phyloP scores from a whole-genome alignment of 208 protist genomes.

The Leishmania tropica region DNA sequence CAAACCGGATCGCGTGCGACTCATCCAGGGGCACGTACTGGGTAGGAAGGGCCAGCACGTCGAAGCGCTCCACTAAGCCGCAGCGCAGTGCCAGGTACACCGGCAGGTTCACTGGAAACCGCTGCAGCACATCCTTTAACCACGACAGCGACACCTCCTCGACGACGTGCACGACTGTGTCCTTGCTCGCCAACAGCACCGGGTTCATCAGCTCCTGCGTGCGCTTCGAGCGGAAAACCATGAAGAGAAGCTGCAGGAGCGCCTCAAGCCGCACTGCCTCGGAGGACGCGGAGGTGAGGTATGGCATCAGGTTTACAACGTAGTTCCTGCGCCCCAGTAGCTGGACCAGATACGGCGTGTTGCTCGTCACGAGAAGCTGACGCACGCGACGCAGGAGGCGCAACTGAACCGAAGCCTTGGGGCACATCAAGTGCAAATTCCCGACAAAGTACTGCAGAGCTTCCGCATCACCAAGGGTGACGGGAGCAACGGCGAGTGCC shows the following conservation, averaged over 20 bases:
- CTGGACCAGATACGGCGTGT: conserved; percentile 46
- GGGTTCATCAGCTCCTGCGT: conserved; percentile 86
- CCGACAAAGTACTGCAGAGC: conserved; percentile 50
- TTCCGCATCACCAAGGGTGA: conserved; percentile 69
- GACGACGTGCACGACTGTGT: conserved; percentile 58
- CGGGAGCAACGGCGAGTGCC: conserved; percentile 49
- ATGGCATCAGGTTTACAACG: conserved; percentile 58
- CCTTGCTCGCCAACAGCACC: conserved; percentile 41
- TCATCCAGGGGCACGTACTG: conserved; percentile 33
- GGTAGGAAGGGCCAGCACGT: conserved; percentile 36
- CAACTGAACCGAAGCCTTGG: conserved; percentile 17
- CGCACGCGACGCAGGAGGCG: conserved; percentile 52
- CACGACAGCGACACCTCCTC: conserved; percentile 75
- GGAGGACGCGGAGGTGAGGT: conserved; percentile 36
- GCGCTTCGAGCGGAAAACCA: conserved; percentile 64
- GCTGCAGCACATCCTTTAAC: conserved; percentile 55
- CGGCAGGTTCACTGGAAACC: conserved; percentile 32
- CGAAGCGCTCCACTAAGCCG: conserved; percentile 68
- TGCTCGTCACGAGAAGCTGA: conserved; percentile 58
- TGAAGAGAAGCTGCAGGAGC: conserved; percentile 67
- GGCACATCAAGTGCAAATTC: conserved; percentile 40
- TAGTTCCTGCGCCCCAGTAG: conserved; percentile 69
- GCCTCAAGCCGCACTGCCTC: conserved; percentile 58
- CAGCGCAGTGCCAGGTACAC: conserved; percentile 74
- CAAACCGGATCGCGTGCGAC: conserved; percentile 52